phyloP scores from a whole-genome alignment of 23 red algal genomes.

The Chondrus crispus region DNA sequence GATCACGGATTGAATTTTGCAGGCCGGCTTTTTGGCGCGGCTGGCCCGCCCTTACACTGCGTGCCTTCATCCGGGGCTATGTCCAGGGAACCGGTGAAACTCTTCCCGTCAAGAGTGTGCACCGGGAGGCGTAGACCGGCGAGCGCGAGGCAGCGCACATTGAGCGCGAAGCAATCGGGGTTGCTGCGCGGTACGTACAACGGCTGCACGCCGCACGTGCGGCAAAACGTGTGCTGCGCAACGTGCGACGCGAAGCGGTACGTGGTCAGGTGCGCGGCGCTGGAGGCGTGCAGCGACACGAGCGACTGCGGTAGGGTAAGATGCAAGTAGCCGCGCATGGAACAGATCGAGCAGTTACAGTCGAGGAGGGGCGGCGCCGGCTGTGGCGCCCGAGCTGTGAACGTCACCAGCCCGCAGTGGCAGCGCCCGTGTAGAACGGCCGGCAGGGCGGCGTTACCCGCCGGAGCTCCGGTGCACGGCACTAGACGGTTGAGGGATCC shows the following conservation, averaged over 20 bases:
- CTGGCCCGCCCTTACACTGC: too few species aligned
- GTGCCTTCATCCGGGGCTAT: neutral
- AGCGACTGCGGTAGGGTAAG: constrained; percentile 19
- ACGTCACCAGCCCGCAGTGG: constrained; percentile 16
- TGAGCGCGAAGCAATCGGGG: constrained; percentile 35
- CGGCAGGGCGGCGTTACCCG: too few species aligned
- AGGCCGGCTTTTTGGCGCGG: too few species aligned
- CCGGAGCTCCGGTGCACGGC: too few species aligned
- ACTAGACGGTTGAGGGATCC: too few species aligned
- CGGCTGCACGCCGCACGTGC: constrained; percentile 32
- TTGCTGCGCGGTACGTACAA: constrained; percentile 43
- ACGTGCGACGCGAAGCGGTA: constrained; percentile 38
- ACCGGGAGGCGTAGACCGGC: constrained; percentile 10
- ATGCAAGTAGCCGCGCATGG: constrained; percentile 53
- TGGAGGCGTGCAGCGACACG: neutral
- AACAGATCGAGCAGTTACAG: constrained; percentile 38
- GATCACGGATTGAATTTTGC: too few species aligned
- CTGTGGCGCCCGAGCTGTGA: neutral
- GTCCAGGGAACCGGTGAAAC: constrained; percentile 13
- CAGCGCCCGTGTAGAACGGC: constrained; percentile 5
- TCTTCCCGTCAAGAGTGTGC: constrained; percentile 17
- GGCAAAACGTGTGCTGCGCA: constrained; percentile 49
- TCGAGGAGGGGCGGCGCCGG: neutral
- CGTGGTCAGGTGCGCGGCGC: neutral
- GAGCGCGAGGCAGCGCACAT: constrained; percentile 34